Evolutionary conservation across 371 early-diverging fungal species (phyloP).

Genomic region (Actinomortierella ambigua): DNA sequence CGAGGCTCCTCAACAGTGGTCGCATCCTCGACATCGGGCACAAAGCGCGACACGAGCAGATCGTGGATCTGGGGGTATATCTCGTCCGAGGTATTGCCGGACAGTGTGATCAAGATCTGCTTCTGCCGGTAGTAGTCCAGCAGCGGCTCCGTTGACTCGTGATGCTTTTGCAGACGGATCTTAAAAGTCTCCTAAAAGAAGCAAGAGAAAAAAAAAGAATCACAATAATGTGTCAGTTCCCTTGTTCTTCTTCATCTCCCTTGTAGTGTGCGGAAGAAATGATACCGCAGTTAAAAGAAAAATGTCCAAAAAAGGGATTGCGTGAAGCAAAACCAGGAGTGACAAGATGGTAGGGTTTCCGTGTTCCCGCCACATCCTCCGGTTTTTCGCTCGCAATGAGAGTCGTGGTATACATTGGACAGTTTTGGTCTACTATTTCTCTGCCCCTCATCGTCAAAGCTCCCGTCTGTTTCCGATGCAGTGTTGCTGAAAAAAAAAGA

Average conservation of each 20-base stretch:
- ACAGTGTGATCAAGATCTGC: conserved; percentile 67
- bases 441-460: too few relatives aligned
- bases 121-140: conserved; percentile 74
- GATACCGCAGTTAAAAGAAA: neutral
- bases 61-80: conserved; percentile 84
- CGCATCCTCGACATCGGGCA: conserved; percentile 33
- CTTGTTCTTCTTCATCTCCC: too few relatives aligned
- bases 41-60: conserved; percentile 33
- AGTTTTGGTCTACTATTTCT: too few relatives aligned
- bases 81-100: conserved; percentile 85
- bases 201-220: neutral
- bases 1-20: conserved; percentile 4
- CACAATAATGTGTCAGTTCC: conserved; percentile 1
- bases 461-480: too few relatives aligned
- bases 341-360: too few relatives aligned
- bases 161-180: conserved; percentile 79
- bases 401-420: too few relatives aligned
- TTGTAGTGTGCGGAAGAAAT: conserved; percentile 3
- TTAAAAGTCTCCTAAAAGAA: conserved; percentile 73
- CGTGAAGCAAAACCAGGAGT: conserved; percentile 1
- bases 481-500: too few relatives aligned
- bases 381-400: too few relatives aligned
- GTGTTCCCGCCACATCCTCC: too few relatives aligned
- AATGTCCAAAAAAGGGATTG: conserved; percentile 8
- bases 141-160: conserved; percentile 75